A percentile compares a stretch with the other conserved stretches of the same genome.
These are phyloP conservation scores for Chrysanthemum lavandulifolium DNA, from an alignment of 129 eudicot genomes.

Conservation along the genomic window DNA sequence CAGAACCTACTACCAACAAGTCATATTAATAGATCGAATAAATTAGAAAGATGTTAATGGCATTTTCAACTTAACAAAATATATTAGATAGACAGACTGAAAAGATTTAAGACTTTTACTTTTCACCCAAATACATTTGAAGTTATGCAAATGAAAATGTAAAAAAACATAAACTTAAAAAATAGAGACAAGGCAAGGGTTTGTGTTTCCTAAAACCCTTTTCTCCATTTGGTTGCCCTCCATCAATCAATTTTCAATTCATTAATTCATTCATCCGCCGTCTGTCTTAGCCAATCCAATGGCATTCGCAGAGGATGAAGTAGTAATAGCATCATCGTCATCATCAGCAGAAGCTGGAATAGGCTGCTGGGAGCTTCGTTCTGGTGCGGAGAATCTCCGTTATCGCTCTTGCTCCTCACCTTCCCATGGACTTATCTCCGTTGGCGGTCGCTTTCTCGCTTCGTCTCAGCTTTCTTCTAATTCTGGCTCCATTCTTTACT, in stretches of 20 bases:
- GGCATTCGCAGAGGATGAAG: constrained; percentile 49
- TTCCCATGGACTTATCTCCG: constrained; percentile 72
- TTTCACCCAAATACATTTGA: too few species aligned
- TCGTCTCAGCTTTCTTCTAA: constrained; percentile 68
- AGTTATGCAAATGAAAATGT: too few species aligned
- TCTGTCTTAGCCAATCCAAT: background rate
- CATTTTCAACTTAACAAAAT: too few species aligned
- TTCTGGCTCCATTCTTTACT: constrained; percentile 71
- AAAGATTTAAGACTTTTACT: too few species aligned
- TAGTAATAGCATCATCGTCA: constrained; percentile 77
- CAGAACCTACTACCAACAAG: too few species aligned
- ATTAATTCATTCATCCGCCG: background rate
- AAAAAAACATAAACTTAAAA: too few species aligned
- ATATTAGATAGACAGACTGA: too few species aligned
- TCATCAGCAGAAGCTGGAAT: constrained; percentile 71
- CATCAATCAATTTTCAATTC: background rate
- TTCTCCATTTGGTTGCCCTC: too few species aligned
- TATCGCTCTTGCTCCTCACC: constrained; percentile 66
- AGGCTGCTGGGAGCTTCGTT: constrained; percentile 80
- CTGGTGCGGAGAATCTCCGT: constrained; percentile 77
- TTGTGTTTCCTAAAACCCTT: too few species aligned
- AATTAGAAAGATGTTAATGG: too few species aligned
- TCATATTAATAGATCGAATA: too few species aligned
- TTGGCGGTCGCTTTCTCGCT: constrained; percentile 68
- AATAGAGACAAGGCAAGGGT: too few species aligned